Base-by-base conservation (phyloP, 345 rosid species). In the Leavenworthia alabamica region DNA sequence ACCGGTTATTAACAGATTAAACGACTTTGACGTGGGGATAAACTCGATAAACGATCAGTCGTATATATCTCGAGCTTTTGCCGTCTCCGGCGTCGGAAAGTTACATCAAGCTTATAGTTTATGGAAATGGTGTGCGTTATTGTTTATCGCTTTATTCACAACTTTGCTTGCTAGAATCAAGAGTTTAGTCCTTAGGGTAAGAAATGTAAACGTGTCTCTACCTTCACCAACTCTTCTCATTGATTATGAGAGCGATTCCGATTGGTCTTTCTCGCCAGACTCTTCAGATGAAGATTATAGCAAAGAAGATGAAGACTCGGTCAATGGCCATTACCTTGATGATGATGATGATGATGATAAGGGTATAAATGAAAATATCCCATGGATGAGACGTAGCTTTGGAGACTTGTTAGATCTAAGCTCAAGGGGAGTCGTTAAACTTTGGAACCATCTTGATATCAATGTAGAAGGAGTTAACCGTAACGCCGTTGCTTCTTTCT, bases 101-200 rank as follows among this genome's bases (percentile, higher is more conserved):
- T 26, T 78, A 20, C 66, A 70, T 39, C 74, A 68, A 7, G 70
- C 78, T 32, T 76, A 66, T 60, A 68, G 66, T 45, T 72, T 85
- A 19, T 82, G 77, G 78, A 90, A 80, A 73, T 86, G 91, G 94
- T 83, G 84, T 7, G 81, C 85, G 62, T 44, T 62, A 9, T 63
- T 90, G 31, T 54, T 85, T 20, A 69, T 88, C 28, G 94, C 91
- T 55, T 79, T 90, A 5, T 60, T 88, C 60, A 64, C 84, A 12
- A 49, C 80, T 22, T 55, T 90, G 17, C 24, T 78, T 46, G 66
- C 56, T 27, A 71, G 75, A 49, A 27, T 86, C 70, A 84, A 78
- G 63, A 8, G 57, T 54, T 72, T 83, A 22, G 55, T 80, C 16
- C 20, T 75, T 67, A 78, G 72, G 28, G 67, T 80, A 50, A 56